Conservation (phyloP, 2,329 filamentous ascomycete genomes). For the Alternaria burnsii region DNA sequence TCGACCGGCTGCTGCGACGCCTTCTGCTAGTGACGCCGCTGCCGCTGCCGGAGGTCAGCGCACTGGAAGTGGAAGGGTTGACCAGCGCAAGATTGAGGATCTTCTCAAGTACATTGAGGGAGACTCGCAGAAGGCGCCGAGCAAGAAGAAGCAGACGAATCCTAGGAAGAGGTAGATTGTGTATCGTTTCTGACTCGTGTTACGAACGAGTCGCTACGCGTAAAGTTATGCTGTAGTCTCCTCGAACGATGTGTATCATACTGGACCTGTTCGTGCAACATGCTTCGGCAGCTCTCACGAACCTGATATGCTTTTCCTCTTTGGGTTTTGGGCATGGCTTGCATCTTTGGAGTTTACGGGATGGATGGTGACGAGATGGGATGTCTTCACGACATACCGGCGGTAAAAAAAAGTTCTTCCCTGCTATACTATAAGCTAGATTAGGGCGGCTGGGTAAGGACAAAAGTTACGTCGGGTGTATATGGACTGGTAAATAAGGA, state of each 20-base stretch:
- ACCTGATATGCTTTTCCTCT: neutral
- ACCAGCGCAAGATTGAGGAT: slow-evolving; percentile 89
- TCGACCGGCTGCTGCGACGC: slow-evolving; percentile 69
- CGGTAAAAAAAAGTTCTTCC: neutral
- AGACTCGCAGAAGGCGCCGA: slow-evolving; percentile 51
- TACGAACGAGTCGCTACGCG: neutral
- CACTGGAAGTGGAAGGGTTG: slow-evolving; percentile 58
- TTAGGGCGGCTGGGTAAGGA: slow-evolving; percentile 1
- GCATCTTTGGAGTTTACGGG: slow-evolving; percentile 4
- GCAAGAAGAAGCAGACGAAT: slow-evolving; percentile 57
- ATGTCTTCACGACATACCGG: neutral
- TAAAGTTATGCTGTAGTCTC: slow-evolving; percentile 3
- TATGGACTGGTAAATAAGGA: neutral
- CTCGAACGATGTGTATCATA: slow-evolving; percentile 6
- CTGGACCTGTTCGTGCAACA: neutral
- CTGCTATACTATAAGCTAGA: neutral
- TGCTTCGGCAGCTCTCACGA: neutral
- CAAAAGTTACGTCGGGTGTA: slow-evolving; percentile 2
- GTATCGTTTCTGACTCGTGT: neutral
- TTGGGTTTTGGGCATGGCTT: neutral
- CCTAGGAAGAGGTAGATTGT: slow-evolving; percentile 48
- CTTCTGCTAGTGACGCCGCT: slow-evolving; percentile 61
- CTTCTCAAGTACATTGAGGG: slow-evolving; percentile 95
- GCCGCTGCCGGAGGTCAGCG: slow-evolving; percentile 50
- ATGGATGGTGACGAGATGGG: neutral